Conservation (phyloP, 495 filamentous ascomycete genomes). For the Opeltia flavorubescens region DNA sequence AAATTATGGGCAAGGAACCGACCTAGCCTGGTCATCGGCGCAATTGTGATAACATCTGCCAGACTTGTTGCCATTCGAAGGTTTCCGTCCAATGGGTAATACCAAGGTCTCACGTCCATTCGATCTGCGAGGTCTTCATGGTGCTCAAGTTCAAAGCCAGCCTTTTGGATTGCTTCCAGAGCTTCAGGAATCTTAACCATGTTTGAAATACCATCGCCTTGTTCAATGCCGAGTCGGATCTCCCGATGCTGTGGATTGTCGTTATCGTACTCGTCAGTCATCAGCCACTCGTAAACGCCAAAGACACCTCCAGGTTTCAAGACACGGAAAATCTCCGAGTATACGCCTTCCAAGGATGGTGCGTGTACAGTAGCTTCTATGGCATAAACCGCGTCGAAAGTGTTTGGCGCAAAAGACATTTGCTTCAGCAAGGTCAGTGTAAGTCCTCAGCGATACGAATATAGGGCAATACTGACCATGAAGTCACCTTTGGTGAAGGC, state of each 20-base stretch:
- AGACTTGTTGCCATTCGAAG: slow-evolving; percentile 68
- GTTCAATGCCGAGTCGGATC: slow-evolving; percentile 90
- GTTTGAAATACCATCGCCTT: slow-evolving; percentile 94
- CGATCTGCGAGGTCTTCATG: slow-evolving; percentile 86
- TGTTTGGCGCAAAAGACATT: slow-evolving; percentile 89
- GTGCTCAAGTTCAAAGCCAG: slow-evolving; percentile 73
- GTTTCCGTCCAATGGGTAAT: slow-evolving; percentile 77
- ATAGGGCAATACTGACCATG: slow-evolving; percentile 45
- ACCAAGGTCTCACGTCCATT: slow-evolving; percentile 73
- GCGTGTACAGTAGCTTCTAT: slow-evolving; percentile 97
- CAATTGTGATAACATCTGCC: slow-evolving; percentile 71
- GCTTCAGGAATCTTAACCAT: slow-evolving; percentile 89
- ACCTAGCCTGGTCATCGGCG: slow-evolving; percentile 82
- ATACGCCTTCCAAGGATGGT: slow-evolving; percentile 86
- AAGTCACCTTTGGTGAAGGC: slow-evolving; percentile 93
- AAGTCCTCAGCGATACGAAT: too few relatives aligned
- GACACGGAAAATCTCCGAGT: slow-evolving; percentile 86
- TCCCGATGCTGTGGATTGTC: slow-evolving; percentile 73
- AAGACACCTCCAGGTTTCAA: slow-evolving; percentile 94
- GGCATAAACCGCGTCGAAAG: slow-evolving; percentile 92
- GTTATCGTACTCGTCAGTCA: slow-evolving; percentile 94
- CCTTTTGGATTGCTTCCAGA: slow-evolving; percentile 70
- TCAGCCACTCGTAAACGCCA: slow-evolving; percentile 98
- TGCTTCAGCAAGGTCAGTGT: slow-evolving; percentile 42
- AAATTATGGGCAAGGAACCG: slow-evolving; percentile 64